Evolutionary conservation across 2,329 filamentous ascomycete genomes (phyloP).

Genomic region (Triangularia setosa): DNA sequence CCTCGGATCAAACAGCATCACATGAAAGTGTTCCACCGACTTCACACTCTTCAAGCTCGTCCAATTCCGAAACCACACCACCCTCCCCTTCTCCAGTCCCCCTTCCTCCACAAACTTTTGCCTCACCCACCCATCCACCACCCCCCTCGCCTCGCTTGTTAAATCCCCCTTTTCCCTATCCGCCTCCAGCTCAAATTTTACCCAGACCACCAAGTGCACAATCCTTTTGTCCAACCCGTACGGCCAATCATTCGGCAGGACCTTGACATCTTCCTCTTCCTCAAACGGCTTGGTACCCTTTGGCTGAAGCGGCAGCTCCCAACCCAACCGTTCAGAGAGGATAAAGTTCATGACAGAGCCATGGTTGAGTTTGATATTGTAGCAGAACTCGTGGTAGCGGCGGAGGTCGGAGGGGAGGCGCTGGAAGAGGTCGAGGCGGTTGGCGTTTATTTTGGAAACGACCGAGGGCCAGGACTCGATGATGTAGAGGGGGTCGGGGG

Average conservation of each 20-base stretch:
- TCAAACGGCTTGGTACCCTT: constrained; percentile 40
- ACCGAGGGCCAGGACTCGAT: constrained; percentile 68
- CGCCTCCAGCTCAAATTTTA: constrained; percentile 76
- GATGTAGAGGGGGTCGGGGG: constrained; percentile 62
- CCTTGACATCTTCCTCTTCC: constrained; percentile 58
- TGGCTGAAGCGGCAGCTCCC: constrained; percentile 48
- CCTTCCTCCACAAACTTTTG: constrained; percentile 55
- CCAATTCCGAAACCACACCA: constrained; percentile 89
- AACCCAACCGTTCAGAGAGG: constrained; percentile 63
- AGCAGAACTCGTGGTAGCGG: constrained; percentile 69
- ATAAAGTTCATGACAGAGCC: constrained; percentile 79
- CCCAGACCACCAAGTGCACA: constrained; percentile 87
- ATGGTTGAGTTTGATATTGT: constrained; percentile 60
- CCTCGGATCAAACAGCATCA: constrained; percentile 81
- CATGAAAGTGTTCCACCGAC: constrained; percentile 88
- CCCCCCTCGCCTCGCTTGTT: constrained; percentile 55
- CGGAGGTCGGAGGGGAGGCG: constrained; percentile 72
- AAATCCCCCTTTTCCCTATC: constrained; percentile 63
- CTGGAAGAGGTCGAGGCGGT: constrained; percentile 72
- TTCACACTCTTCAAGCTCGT: constrained; percentile 76
- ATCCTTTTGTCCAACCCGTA: constrained; percentile 78
- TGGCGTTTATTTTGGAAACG: constrained; percentile 51
- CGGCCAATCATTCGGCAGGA: constrained; percentile 89
- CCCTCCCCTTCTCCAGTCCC: constrained; percentile 51
- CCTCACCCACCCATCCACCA: constrained; percentile 69